Evolutionary conservation across 805 yeast species (phyloP), one percentile per base, ranked within the genome.

Genomic region (Metschnikowia continentalis): DNA sequence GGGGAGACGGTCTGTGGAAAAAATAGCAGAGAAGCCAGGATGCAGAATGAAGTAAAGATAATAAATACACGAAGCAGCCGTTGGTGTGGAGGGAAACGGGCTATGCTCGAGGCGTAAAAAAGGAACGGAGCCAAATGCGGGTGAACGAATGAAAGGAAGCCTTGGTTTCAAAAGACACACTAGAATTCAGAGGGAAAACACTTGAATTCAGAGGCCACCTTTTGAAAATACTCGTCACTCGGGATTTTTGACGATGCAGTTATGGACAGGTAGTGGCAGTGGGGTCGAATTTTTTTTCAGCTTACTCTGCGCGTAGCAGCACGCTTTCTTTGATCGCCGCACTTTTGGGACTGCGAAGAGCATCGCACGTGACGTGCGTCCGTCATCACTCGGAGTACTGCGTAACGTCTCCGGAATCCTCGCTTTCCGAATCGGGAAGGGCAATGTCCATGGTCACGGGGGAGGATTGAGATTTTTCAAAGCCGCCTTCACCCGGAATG

Each of bases 371-470:
- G 48, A 46, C 30, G 30, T 8, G 11, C 36, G 30, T 14, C 26
- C 10, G 11, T 14, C 42, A 15, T n/a, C 22, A 48, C 13, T 51
- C 56, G 39, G 58, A 55, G 33, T 55, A 55, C 42, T 55, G 56
- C 14, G 58, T 55, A 19, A 49, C 56, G 48, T 51, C 41, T 23
- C 50, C 46, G 32, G 46, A 33, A 7, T 40, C 55, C 10, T 49
- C 52, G 26, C 46, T 46, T 22, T 48, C 47, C 7, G 19, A 17
- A 3, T 8, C 35, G 6, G 13, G 22, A 26, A 26, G 30, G 5
- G 11, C 30, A 26, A 26, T 26, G 30, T 26, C 30, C 30, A 26
- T 26, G 30, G 30, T 8, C 11, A 8, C 30, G 30, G 30, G 30
- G 5, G 30, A 26, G 30, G 30, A 26, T 26, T 26, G 30, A 5